These are phyloP conservation scores for Albifimbria verrucaria DNA, from an alignment of 2,329 filamentous ascomycete genomes.

Conservation along the genomic window DNA sequence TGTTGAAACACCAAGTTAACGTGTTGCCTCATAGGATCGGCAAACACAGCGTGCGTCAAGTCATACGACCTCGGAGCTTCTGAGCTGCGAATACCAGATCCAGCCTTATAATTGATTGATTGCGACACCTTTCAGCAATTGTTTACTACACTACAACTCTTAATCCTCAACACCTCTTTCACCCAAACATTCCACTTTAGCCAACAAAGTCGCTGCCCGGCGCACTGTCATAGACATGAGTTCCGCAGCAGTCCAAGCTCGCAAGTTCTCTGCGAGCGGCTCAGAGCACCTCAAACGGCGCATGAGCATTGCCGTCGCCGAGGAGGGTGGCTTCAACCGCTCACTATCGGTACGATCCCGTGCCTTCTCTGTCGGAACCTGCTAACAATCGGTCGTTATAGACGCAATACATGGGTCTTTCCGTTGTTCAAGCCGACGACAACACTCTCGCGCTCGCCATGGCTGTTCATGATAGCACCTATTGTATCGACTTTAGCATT, in stretches of 20 bases:
- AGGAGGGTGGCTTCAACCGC: not conserved
- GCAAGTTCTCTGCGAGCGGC: not conserved
- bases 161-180: no score
- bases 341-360: not conserved
- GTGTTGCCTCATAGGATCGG: no score
- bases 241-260: not conserved
- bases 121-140: no score
- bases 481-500: constrained; percentile 70
- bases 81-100: no score
- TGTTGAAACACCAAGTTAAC: no score
- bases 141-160: no score
- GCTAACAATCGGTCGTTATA: constrained; percentile 18
- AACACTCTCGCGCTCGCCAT: constrained; percentile 58
- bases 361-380: no score
- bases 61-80: no score
- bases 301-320: not conserved
- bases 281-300: not conserved
- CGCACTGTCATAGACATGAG: not conserved
- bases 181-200: not conserved
- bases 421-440: constrained; percentile 49
- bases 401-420: constrained; percentile 62
- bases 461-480: constrained; percentile 70
- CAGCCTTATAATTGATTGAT: no score
- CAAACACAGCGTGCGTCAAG: no score
- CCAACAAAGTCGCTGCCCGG: not conserved